Base-by-base conservation (phyloP, 2,329 filamentous ascomycete genomes). In the Escovopsis sp. region DNA sequence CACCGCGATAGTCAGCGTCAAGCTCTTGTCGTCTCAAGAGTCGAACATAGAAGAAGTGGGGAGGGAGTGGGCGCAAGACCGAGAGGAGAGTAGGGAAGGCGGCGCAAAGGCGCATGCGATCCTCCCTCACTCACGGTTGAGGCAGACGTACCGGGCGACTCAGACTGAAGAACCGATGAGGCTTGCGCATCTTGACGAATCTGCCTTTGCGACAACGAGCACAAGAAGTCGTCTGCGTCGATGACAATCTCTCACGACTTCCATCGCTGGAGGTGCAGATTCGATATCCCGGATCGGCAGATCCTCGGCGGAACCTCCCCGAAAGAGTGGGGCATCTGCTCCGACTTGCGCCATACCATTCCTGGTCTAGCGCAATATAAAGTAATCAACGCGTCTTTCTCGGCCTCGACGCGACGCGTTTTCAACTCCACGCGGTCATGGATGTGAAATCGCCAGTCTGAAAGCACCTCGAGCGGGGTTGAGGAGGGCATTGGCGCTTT, bases 151-250 rank as follows among this genome's bases (percentile, higher is more conserved):
- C 78, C 43, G 73, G 65, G 52, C 69, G 66, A 54, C 68, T 75
- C 39, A 85, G 65, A 51, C 68, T 72, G 60, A 82, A 76, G 48
- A 76, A 80, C 53, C 72, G 71, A 39, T 47, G 46, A 51, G 73
- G 63, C 56, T 67, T 65, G 50, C 72, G 67, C 64, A 69, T 66
- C 36, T 56, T 63, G 57, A 45, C 48, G 43, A 46, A 45, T 46
- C 56, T 25, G 33, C 28, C 39, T 36, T n/a, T 16, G 30, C 16
- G 39, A 38, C 39, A 38, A 35, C 35, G 33, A 36, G 33, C 16
- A 35, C 35, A 25, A 25, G 21, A 25, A 25, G 4, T 11, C 11
- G 21, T 8, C 9, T 25, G 8, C 8, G 21, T 9, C 21, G 21
- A 25, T 25, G 21, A 25, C 21, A 25, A 32, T 35, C n/a, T n/a